Evolutionary conservation across 306 rosid genomes (phyloP), one percentile per base, ranked within the genome.

Genomic region (Benincasa hispida): DNA sequence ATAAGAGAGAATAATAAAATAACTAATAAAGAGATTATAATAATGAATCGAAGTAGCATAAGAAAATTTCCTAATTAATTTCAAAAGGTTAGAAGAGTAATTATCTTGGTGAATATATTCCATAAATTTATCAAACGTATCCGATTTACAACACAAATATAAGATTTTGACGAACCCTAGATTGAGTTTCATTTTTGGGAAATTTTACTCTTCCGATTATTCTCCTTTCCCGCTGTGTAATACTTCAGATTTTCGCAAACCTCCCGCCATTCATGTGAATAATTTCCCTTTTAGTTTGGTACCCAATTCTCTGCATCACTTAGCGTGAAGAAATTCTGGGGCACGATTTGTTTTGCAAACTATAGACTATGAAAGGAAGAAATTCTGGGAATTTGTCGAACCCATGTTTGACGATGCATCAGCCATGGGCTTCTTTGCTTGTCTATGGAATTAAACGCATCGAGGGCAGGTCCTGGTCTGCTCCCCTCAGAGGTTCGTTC

Each of bases 361-460:
- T 1, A 41, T n/a, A 30, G 37, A 69, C 63, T 74, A 86, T 84
- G 89, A 85, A 78, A 39, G 72, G 87, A 56, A 81, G 83, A 10
- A 82, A 79, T 32, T 45, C 79, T 5, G 93, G 89, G 48, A 89
- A 90, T 62, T 85, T 81, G 21, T 88, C 87, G 65, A 90, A 94
- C 78, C 95, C 99, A 78, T 94, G 97, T 81, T 72, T 92, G 75
- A 91, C 97, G 10, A 89, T 90, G 97, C 97, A 94, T 69, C 99
- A 94, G 69, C 99, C 97, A 1, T 94, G 99, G 97, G 97, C 99
- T 79, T 94, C 99, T 75, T 90, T 94, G 37, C 89, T 94, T 12
- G 96, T 94, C 11, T 76, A 89, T 25, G 99, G 97, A 12, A 92
- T 92, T 84, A 94, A 94, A 77, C 99, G 92, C 78, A 45, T 94